phyloP scores from a whole-genome alignment of 768 basidiomycete genomes.

The Serpula lacrymans region DNA sequence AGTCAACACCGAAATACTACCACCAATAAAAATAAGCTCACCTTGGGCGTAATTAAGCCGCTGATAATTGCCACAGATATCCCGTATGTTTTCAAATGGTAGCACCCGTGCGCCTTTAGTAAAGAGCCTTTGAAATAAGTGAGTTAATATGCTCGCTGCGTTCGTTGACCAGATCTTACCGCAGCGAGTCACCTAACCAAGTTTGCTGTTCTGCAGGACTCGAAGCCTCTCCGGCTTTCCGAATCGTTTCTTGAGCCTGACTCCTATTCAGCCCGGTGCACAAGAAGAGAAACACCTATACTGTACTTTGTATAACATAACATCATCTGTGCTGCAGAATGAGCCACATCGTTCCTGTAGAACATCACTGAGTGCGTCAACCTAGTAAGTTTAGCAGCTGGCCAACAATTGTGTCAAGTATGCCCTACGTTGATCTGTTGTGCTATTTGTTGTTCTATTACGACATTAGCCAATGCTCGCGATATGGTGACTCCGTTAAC shows the following conservation, averaged over 20 bases:
- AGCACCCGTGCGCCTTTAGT: slow-evolving; percentile 83
- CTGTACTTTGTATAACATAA: slow-evolving; percentile 90
- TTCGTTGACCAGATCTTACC: slow-evolving; percentile 46
- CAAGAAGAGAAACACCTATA: slow-evolving; percentile 5
- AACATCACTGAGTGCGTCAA: slow-evolving; percentile 95
- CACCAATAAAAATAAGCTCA: slow-evolving; percentile 24
- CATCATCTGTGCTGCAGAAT: slow-evolving; percentile 98
- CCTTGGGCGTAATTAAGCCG: slow-evolving; percentile 81
- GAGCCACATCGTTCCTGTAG: slow-evolving; percentile 93
- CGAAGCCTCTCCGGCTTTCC: slow-evolving; percentile 81
- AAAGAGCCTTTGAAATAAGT: slow-evolving; percentile 59
- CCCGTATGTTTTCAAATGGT: slow-evolving; percentile 78
- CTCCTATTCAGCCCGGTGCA: slow-evolving; percentile 6
- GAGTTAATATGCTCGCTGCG: slow-evolving; percentile 3
- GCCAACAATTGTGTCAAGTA: slow-evolving; percentile 1
- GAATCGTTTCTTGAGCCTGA: slow-evolving; percentile 90
- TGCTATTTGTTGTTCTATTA: slow-evolving; percentile 97
- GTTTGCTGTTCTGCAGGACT: slow-evolving; percentile 73
- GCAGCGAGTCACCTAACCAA: slow-evolving; percentile 80
- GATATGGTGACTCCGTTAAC: slow-evolving; percentile 87
- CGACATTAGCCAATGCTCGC: slow-evolving; percentile 85
- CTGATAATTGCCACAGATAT: slow-evolving; percentile 88
- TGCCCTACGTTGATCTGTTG: slow-evolving; percentile 88
- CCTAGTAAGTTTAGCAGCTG: slow-evolving; percentile 42
- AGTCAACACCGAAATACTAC: neutral